These are phyloP conservation scores for Codiaeum variegatum DNA, from an alignment of 441 rosid species.

Conservation along the genomic window DNA sequence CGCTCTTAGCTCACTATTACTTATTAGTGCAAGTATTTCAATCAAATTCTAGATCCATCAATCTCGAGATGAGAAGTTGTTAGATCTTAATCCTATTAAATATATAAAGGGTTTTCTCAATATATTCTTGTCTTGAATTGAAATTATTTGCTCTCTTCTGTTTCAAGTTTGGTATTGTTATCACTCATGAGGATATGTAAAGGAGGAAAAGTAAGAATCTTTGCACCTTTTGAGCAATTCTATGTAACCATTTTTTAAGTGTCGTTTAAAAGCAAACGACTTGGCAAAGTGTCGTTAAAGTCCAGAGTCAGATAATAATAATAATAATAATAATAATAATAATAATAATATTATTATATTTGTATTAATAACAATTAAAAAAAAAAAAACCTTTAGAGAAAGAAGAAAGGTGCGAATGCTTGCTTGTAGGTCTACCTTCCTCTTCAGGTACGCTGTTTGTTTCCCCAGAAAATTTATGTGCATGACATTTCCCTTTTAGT, in stretches of 20 bases:
- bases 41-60: too few species aligned
- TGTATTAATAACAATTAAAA: not conserved
- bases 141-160: conserved; percentile 27
- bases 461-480: conserved; percentile 7
- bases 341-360: not conserved
- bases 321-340: too few species aligned
- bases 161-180: conserved; percentile 31
- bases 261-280: too few species aligned
- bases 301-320: not conserved
- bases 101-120: conserved; percentile 5
- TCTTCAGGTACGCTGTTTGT: conserved; percentile 23
- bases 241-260: too few species aligned
- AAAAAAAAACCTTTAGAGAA: too few species aligned
- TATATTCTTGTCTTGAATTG: conserved; percentile 3
- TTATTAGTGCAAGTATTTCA: too few species aligned
- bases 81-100: too few species aligned
- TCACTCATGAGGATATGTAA: not conserved
- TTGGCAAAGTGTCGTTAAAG: too few species aligned
- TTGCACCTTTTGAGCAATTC: too few species aligned
- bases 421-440: conserved; percentile 27
- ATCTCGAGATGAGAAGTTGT: too few species aligned
- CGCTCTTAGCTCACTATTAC: too few species aligned
- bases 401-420: conserved; percentile 27
- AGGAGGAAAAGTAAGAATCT: conserved; percentile 4
- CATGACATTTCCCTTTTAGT: not conserved